A percentile compares a stretch with the other conserved stretches of the same genome.
Evolutionary conservation across 176 grass and related monocot species (phyloP).

Genomic region (Aegilops tauschii): DNA sequence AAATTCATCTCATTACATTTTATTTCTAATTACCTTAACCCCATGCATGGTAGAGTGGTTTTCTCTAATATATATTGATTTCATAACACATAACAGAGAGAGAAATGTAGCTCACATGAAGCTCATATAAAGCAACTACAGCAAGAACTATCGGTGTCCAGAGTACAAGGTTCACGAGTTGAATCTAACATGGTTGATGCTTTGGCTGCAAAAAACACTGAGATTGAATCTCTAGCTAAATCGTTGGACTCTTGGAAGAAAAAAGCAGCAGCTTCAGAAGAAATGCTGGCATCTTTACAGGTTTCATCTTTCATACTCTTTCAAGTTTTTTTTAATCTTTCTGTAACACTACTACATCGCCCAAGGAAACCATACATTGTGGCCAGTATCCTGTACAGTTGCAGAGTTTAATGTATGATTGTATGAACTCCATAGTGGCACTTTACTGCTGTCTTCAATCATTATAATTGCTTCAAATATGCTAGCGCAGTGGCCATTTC

Average conservation of each 20-base stretch:
- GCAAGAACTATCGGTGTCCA: slow-evolving; percentile 75
- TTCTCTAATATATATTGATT: slow-evolving; percentile 27
- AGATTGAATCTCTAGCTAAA: slow-evolving; percentile 79
- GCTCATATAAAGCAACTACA: slow-evolving; percentile 80
- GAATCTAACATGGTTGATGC: slow-evolving; percentile 99
- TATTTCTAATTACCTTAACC: slow-evolving; percentile 5
- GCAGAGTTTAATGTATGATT: not conserved
- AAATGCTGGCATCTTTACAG: slow-evolving; percentile 69
- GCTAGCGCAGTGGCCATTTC: not conserved
- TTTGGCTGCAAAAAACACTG: slow-evolving; percentile 85
- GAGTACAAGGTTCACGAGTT: slow-evolving; percentile 73
- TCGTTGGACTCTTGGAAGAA: slow-evolving; percentile 91
- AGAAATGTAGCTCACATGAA: slow-evolving; percentile 78
- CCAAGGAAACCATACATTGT: slow-evolving; percentile 23
- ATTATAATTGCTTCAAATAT: slow-evolving; percentile 10
- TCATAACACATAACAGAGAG: slow-evolving; percentile 64
- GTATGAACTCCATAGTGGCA: not conserved
- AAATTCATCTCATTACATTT: slow-evolving; percentile 12
- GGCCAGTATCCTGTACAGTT: slow-evolving; percentile 6
- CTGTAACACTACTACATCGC: not conserved
- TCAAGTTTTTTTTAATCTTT: not conserved
- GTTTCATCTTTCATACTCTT: slow-evolving; percentile 43
- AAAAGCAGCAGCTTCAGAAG: slow-evolving; percentile 66
- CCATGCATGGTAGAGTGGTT: not conserved
- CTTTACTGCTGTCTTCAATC: not conserved